Base-by-base conservation (phyloP, 805 yeast species). In the Candida broadrunensis region DNA sequence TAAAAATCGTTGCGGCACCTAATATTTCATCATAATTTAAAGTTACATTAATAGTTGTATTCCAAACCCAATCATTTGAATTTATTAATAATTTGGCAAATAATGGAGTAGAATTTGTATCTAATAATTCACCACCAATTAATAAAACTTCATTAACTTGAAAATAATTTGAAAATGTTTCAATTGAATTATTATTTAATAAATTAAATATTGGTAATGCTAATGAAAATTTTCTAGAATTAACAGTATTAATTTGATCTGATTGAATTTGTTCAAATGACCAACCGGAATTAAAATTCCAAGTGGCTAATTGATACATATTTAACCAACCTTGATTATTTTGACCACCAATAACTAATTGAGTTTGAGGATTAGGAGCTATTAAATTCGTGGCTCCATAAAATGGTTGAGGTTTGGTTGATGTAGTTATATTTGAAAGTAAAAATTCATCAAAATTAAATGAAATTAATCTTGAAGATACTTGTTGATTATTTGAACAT, bases 281-380 rank as follows among this genome's bases (percentile, higher is more conserved):
- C 95, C 95, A 87, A 0, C 75, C 75, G 7, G 85, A 63, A 36
- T 70, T 67, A 45, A 78, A 79, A 49, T 80, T 81, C 86, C 89
- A 85, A 2, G 83, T 59, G 0, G 93, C 91, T 15, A 84, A 62
- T 58, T 85, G 93, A 49, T 73, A 73, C 81, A 85, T 77, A 46
- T 78, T 75, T 26, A 85, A 75, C 88, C 90, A 85, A 0, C 88
- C 88, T 2, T 62, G 51, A 5, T 56, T 50, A 2, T 86, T 74
- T 39, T 67, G 68, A 2, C 95, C 95, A 0, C 93, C 95, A 32
- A 86, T 63, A 2, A 86, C 56, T 26, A 81, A 57, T 46, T 70
- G 77, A 3, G 75, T 63, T 39, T 63, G 70, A 8, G 77, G 70
- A 23, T 67, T 56, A 17, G 75, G 73, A 1, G 79, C 69, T 44